phyloP scores from a whole-genome alignment of 2,329 filamentous ascomycete genomes.

The Verticillium nonalfalfae region DNA sequence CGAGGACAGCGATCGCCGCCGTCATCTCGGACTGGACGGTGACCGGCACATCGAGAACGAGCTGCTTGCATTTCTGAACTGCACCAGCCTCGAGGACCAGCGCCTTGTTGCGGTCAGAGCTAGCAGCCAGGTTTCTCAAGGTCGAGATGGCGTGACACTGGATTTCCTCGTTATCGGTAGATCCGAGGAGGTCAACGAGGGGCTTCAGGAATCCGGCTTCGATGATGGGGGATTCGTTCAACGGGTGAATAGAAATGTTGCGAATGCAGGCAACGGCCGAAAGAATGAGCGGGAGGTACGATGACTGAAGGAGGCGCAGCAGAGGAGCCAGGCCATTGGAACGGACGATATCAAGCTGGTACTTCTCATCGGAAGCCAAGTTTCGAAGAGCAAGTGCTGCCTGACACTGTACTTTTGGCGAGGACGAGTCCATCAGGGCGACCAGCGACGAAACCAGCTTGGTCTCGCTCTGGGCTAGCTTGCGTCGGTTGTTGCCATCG shows the following conservation, averaged over 20 bases:
- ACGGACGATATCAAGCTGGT: slow-evolving; percentile 94
- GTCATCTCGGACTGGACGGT: slow-evolving; percentile 99
- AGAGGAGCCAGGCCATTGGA: slow-evolving; percentile 80
- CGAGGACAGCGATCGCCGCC: slow-evolving; percentile 94
- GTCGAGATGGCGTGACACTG: slow-evolving; percentile 99
- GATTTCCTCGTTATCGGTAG: slow-evolving; percentile 96
- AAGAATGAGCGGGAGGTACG: slow-evolving; percentile 90
- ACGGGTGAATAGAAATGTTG: slow-evolving; percentile 96
- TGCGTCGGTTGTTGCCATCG: slow-evolving; percentile 82
- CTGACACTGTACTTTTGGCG: slow-evolving; percentile 96
- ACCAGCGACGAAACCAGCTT: slow-evolving; percentile 91
- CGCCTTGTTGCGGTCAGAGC: slow-evolving; percentile 95
- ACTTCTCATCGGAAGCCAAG: slow-evolving; percentile 95
- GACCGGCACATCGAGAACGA: slow-evolving; percentile 86
- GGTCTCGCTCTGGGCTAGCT: slow-evolving; percentile 83
- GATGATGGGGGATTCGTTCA: slow-evolving; percentile 98
- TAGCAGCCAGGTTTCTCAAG: slow-evolving; percentile 88
- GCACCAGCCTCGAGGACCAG: slow-evolving; percentile 95
- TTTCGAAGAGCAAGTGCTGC: slow-evolving; percentile 91
- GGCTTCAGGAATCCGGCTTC: slow-evolving; percentile 94
- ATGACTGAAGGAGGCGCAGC: slow-evolving; percentile 85
- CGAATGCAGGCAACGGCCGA: slow-evolving; percentile 97
- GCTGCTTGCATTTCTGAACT: slow-evolving; percentile 96
- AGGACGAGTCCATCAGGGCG: slow-evolving; percentile 94
- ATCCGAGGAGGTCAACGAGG: slow-evolving; percentile 86